These are phyloP conservation scores for Gossypium aridum DNA, from an alignment of 441 rosid species.

Conservation along the genomic window DNA sequence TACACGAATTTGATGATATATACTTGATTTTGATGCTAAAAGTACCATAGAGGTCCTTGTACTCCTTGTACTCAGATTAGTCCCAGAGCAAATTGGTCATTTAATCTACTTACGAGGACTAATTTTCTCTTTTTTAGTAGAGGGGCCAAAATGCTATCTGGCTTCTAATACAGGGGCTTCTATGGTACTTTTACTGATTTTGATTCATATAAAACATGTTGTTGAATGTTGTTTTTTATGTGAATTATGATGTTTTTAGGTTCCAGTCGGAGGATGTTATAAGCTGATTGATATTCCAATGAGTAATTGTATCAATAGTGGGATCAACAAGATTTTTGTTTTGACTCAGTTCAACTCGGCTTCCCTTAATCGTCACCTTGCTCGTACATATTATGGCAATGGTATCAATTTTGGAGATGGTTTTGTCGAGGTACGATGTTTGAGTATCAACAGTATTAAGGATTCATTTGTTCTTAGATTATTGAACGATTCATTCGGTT, in stretches of 20 bases:
- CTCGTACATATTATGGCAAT: conserved; percentile 86
- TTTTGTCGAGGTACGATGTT: conserved; percentile 80
- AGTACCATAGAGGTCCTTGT: no score
- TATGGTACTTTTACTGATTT: no score
- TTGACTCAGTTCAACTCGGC: conserved; percentile 89
- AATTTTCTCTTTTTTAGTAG: no score
- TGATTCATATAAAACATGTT: not conserved
- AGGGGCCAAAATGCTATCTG: no score
- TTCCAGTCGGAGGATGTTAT: conserved; percentile 89
- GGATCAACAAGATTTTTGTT: conserved; percentile 87
- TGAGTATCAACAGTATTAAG: not conserved
- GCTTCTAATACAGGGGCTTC: no score
- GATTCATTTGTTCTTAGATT: not conserved
- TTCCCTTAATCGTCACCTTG: conserved; percentile 86
- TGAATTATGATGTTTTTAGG: conserved; percentile 41
- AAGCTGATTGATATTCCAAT: conserved; percentile 89
- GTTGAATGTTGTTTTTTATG: not conserved
- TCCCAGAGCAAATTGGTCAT: no score
- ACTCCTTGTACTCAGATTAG: no score
- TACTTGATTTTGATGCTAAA: not conserved
- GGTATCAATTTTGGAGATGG: conserved; percentile 90
- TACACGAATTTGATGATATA: not conserved
- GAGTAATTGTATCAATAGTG: conserved; percentile 94
- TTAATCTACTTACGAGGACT: no score
- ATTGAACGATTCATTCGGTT: conserved; percentile 1